phyloP scores from a whole-genome alignment of 306 rosid genomes.

The Inga leiocalycina region DNA sequence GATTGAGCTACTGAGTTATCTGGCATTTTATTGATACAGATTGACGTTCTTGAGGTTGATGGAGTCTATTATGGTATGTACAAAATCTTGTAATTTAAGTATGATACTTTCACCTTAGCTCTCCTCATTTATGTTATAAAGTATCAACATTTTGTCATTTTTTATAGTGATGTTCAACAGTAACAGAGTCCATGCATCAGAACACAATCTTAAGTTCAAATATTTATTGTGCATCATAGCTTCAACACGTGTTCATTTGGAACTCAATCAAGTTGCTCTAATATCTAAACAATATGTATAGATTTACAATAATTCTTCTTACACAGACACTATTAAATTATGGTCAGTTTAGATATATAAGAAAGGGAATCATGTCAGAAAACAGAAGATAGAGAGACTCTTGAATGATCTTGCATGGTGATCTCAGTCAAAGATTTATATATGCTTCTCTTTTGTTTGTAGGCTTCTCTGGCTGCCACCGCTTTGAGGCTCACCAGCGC shows the following conservation, averaged over 20 bases:
- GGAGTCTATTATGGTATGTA: slow-evolving; percentile 83
- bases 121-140: background rate
- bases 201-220: background rate
- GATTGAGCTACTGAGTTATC: slow-evolving; percentile 28
- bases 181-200: background rate
- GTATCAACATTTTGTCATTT: background rate
- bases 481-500: slow-evolving; percentile 91
- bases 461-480: slow-evolving; percentile 99
- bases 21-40: slow-evolving; percentile 55
- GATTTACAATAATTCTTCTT: background rate
- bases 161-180: background rate
- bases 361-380: background rate
- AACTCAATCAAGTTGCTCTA: background rate
- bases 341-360: background rate
- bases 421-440: background rate
- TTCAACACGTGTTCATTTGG: background rate
- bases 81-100: slow-evolving; percentile 2
- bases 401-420: background rate
- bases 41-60: slow-evolving; percentile 96
- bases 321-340: background rate
- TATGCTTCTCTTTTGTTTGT: background rate
- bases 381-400: background rate
- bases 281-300: background rate
- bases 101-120: background rate
- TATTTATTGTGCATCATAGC: too few relatives aligned